Conservation (phyloP, 2,329 filamentous ascomycete species). For the Botrytis hyacinthi region DNA sequence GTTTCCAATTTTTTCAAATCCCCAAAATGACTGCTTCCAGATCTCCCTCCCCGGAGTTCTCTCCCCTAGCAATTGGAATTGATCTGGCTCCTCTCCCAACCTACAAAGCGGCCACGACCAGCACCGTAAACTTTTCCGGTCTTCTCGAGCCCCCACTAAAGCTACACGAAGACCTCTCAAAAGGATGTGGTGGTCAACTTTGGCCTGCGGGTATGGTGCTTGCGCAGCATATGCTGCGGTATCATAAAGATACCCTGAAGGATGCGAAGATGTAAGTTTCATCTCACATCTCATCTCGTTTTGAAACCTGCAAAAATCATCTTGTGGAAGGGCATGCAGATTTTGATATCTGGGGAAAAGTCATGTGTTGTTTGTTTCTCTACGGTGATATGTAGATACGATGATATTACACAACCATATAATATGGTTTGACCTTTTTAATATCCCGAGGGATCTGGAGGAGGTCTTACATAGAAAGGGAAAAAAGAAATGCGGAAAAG, state of each 20-base stretch:
- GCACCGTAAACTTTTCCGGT: conserved; percentile 65
- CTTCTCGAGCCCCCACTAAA: conserved; percentile 67
- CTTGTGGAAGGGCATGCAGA: neutral
- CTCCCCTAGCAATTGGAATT: conserved; percentile 46
- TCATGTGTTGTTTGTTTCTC: neutral
- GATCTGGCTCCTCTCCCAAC: conserved; percentile 58
- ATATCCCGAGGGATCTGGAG: neutral
- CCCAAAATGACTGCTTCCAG: conserved; percentile 34
- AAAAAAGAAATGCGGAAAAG: neutral
- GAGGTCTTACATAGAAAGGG: neutral
- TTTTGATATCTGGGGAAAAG: neutral
- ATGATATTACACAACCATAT: neutral
- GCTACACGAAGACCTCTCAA: conserved; percentile 80
- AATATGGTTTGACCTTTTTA: neutral
- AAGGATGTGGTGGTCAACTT: conserved; percentile 88
- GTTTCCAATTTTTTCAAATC: neutral
- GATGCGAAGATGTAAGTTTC: conserved; percentile 65
- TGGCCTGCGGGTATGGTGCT: conserved; percentile 94
- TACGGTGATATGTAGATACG: neutral
- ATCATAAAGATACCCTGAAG: conserved; percentile 61
- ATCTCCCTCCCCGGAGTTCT: conserved; percentile 37
- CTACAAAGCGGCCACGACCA: conserved; percentile 55
- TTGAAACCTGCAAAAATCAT: neutral
- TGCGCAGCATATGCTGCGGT: conserved; percentile 78
- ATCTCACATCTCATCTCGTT: conserved; percentile 1